Base-by-base conservation (phyloP, 768 basidiomycete species). In the Sutorius australiensis region DNA sequence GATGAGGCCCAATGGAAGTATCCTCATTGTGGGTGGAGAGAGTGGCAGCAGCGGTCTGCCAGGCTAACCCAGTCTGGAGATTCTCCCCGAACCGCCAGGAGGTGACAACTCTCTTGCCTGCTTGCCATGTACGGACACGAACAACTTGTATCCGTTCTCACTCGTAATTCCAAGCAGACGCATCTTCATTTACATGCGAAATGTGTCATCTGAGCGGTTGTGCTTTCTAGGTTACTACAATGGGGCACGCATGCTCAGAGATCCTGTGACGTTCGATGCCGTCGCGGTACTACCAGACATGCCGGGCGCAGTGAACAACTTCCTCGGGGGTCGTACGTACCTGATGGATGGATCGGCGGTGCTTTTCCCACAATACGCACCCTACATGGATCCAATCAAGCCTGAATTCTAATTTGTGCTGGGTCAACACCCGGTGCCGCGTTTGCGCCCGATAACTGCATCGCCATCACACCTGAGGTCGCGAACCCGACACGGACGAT, bases 61-160 rank as follows among this genome's bases (percentile, higher is more conserved):
- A n/a, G n/a, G n/a, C 0, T 77, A 82, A 51, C 87, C 87, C 0
- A 88, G 77, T 56, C 69, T 90, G 33, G 89, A 92, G 67, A 75
- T 87, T 48, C 72, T 91, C 5, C 89, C 89, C 1, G 82, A 73
- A 28, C 84, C 85, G 9, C 64, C 64, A 0, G 89, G 88, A 2
- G 88, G 84, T n/a, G 72, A 76, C 47, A 89, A 4, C 24, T 24
- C 80, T 45, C 75, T 90, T 48, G 83, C 86, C 54, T 89, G 80
- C 73, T 72, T 91, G 31, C 64, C 72, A 33, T 77, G 87, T 24
- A 90, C 89, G 5, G 84, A 91, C 61, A 89, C 89, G 1, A 82
- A 87, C 62, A 90, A 90, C 60, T 67, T 92, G 45, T 92, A 92
- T 60, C 89, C 89, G 0, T 91, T 87, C 74, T 69, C 90, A 31